Evolutionary conservation across 306 rosid species (phyloP).

Genomic region (Trichosanthes truncata): DNA sequence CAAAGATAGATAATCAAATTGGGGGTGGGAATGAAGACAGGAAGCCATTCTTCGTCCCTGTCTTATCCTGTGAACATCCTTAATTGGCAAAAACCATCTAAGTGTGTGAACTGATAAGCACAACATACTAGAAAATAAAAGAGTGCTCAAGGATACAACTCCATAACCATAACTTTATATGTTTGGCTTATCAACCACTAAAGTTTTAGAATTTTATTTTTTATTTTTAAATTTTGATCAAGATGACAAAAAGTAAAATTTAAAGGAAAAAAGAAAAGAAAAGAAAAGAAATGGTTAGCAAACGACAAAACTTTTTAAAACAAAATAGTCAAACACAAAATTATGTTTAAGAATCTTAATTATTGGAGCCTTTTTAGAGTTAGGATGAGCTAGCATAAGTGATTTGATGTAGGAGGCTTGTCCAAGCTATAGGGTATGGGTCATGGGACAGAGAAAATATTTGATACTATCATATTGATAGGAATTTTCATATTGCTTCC

Average conservation of each 20-base stretch:
- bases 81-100: too few relatives aligned
- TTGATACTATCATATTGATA: too few relatives aligned
- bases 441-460: neutral
- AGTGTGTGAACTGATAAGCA: neutral
- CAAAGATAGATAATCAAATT: too few relatives aligned
- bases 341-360: conserved; percentile 5
- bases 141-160: neutral
- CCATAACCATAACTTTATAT: neutral
- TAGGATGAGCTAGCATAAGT: neutral
- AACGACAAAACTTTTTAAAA: neutral
- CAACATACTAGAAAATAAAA: neutral
- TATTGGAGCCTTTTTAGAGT: neutral
- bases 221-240: neutral
- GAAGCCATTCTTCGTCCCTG: too few relatives aligned
- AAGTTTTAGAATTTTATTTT: neutral
- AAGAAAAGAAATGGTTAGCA: neutral
- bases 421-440: neutral
- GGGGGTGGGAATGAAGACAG: too few relatives aligned
- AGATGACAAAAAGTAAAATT: neutral
- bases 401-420: neutral
- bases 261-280: neutral
- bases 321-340: conserved; percentile 3
- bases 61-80: too few relatives aligned
- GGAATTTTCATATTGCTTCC: too few relatives aligned
- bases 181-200: neutral